Evolutionary conservation across 2,329 filamentous ascomycete species (phyloP), one percentile per base, ranked within the genome.

Genomic region (Xylariaceae sp.): DNA sequence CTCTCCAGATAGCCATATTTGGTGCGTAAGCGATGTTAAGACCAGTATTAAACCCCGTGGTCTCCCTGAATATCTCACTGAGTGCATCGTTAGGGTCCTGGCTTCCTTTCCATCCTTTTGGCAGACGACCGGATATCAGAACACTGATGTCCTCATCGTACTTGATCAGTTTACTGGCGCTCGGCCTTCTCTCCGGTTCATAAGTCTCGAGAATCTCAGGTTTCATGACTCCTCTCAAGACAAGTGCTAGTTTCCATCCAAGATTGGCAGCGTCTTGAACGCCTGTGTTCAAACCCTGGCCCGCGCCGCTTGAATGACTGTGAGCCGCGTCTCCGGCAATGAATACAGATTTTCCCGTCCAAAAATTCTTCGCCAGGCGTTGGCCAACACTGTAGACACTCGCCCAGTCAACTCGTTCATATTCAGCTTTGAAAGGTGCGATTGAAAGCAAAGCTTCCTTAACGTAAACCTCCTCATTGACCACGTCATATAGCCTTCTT

Each of bases 311-410:
- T 23, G 67, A 75, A 52, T 80, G 75, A 12, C 75, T 76, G 48
- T 82, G 77, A 1, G 73, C 75, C 6, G 77, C 75, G 45, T 82
- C 78, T 16, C 78, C 77, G 5, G 72, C 76, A 0, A 82, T 61
- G 38, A 81, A 75, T 2, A 77, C 64, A 3, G 75, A 67, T 3
- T 71, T 68, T 17, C 67, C 62, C 4, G 69, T 67, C 51, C 74
- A 60, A 40, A 64, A 60, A 19, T 56, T 55, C 8, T 62, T 58
- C 0, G 52, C 50, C 14, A 55, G 33, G 5, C 52, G 50, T 37
- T 51, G 52, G 14, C 50, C 50, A 2, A 55, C 52, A 8, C 47
- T 64, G 59, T 50, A 64, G 63, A 61, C 67, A 66, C 44, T 67
- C 67, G 68, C 78, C 64, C 44, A 55, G 40, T 47, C 68, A n/a